A percentile compares a stretch with the other conserved stretches of the same genome.
Evolutionary conservation across 495 filamentous ascomycete genomes (phyloP).

Genomic region (Elaphomyces granulatus): DNA sequence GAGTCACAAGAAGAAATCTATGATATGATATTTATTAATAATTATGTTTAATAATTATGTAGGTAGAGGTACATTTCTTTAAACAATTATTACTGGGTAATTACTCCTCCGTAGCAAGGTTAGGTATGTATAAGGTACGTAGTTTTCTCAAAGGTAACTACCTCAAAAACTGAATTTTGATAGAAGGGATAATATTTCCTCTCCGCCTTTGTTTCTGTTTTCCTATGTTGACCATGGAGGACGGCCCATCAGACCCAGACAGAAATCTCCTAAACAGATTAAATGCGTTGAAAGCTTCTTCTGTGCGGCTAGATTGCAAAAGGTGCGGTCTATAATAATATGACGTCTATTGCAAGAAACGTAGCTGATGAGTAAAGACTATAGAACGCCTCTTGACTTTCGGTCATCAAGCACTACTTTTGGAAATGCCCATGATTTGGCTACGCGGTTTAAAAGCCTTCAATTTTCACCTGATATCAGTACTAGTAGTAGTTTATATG

Average conservation of each 20-base stretch:
- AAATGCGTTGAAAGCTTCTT: conserved; percentile 5
- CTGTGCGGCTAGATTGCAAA: conserved; percentile 3
- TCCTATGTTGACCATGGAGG: conserved; percentile 1
- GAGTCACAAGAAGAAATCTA: no score
- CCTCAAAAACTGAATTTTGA: no score
- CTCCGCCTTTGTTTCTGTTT: no score
- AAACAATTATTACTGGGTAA: no score
- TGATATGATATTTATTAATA: no score
- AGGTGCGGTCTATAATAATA: not conserved
- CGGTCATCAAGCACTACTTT: not conserved
- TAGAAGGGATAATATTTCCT: no score
- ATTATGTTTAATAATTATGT: no score
- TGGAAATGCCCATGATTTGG: not conserved
- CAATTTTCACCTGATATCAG: not conserved
- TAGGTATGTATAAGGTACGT: no score
- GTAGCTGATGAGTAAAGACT: not conserved
- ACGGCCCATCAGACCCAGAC: conserved; percentile 1
- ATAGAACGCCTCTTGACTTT: not conserved
- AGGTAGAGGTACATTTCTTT: no score
- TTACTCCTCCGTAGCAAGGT: no score
- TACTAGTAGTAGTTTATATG: no score
- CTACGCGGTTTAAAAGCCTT: not conserved
- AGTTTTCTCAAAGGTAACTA: no score
- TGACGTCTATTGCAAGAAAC: not conserved
- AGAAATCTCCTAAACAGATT: conserved; percentile 3